A percentile compares a stretch with the other conserved stretches of the same genome.
Conservation (phyloP, 306 rosid species). For the Ormosia semicastrata region DNA sequence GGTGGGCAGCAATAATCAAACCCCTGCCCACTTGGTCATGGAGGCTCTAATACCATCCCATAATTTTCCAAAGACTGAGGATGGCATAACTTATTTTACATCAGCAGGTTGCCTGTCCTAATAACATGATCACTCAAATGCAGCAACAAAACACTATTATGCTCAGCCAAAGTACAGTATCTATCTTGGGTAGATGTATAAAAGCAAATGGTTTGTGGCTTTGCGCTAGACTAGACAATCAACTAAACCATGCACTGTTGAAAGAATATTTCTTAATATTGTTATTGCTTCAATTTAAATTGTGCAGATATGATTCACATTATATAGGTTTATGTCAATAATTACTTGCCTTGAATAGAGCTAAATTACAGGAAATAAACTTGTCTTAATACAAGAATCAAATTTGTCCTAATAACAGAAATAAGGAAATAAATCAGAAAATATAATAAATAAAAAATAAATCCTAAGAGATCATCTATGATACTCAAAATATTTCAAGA, state of each 20-base stretch:
- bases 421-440: too few species aligned
- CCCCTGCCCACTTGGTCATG: neutral
- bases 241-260: neutral
- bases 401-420: too few species aligned
- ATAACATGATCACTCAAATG: neutral
- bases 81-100: neutral
- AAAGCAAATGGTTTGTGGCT: neutral
- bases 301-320: too few species aligned
- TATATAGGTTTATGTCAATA: too few species aligned
- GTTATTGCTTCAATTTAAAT: too few species aligned
- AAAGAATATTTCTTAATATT: too few species aligned
- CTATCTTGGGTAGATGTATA: neutral
- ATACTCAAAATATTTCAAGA: too few species aligned
- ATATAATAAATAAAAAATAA: too few species aligned
- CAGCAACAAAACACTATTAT: neutral
- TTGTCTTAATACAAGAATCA: too few species aligned
- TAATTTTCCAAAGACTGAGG: neutral
- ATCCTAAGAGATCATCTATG: too few species aligned
- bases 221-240: constrained; percentile 18
- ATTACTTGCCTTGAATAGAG: too few species aligned
- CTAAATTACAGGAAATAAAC: too few species aligned
- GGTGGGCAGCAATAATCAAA: neutral
- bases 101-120: neutral
- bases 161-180: neutral
- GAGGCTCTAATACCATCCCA: neutral